These are phyloP conservation scores for Barnettozyma sucrosica DNA, from an alignment of 805 yeast species.

Conservation along the genomic window DNA sequence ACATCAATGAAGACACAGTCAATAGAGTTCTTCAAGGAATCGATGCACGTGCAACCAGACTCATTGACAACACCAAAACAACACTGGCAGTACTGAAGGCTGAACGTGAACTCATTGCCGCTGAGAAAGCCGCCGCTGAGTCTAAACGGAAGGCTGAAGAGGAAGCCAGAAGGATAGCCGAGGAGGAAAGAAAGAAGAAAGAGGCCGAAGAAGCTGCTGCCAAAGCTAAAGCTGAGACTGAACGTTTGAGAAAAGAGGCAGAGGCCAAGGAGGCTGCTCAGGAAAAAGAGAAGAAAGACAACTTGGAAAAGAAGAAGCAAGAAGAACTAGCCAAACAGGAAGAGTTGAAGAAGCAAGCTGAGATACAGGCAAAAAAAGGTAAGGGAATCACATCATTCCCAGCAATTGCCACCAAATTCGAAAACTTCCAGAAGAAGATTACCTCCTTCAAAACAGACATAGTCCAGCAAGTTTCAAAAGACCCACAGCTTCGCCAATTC, in stretches of 20 bases:
- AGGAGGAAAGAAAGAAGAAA: slow-evolving; percentile 21
- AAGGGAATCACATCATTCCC: slow-evolving; percentile 2
- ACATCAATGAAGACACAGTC: not conserved
- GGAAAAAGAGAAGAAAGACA: slow-evolving; percentile 22
- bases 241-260: slow-evolving; percentile 15
- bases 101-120: slow-evolving; percentile 13
- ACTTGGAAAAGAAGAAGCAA: slow-evolving; percentile 17
- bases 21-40: not conserved
- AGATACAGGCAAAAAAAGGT: slow-evolving; percentile 9
- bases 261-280: slow-evolving; percentile 19
- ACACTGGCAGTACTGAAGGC: slow-evolving; percentile 2
- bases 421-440: slow-evolving; percentile 42
- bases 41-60: not conserved
- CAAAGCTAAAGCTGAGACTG: not conserved
- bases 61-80: not conserved
- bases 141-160: slow-evolving; percentile 10
- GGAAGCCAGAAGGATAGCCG: slow-evolving; percentile 19
- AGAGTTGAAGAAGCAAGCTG: slow-evolving; percentile 15
- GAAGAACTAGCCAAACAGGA: slow-evolving; percentile 13
- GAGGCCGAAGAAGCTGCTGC: slow-evolving; percentile 19
- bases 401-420: slow-evolving; percentile 26
- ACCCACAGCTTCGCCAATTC: slow-evolving; percentile 47
- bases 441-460: slow-evolving; percentile 54
- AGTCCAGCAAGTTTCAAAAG: slow-evolving; percentile 46
- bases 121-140: slow-evolving; percentile 11